These are phyloP conservation scores for Cyamopsis tetragonoloba DNA, from an alignment of 306 rosid genomes.

Conservation along the genomic window DNA sequence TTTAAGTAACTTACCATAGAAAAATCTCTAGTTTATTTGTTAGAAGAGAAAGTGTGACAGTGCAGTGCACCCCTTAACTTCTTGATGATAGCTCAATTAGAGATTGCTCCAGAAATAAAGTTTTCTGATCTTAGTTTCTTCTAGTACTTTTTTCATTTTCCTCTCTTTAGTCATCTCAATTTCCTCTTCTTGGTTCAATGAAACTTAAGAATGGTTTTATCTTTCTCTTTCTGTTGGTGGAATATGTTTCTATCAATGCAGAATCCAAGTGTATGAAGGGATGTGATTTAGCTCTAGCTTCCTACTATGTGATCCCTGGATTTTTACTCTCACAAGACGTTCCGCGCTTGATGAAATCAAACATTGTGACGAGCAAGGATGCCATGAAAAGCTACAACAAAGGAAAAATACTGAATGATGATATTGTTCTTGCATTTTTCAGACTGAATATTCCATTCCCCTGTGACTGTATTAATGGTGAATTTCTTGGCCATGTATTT, in stretches of 20 bases:
- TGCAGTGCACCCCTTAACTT: too few relatives aligned
- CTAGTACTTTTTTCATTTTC: background rate
- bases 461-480: conserved; percentile 47
- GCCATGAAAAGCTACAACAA: conserved; percentile 34
- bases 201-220: conserved; percentile 15
- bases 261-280: conserved; percentile 48
- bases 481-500: conserved; percentile 60
- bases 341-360: conserved; percentile 19
- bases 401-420: background rate
- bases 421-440: accelerated
- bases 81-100: background rate
- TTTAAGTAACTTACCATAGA: background rate
- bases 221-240: conserved; percentile 25
- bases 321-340: background rate
- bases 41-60: conserved; percentile 7
- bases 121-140: conserved; percentile 21
- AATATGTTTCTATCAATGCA: conserved; percentile 21
- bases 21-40: background rate
- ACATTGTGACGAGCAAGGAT: background rate
- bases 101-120: background rate
- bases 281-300: conserved; percentile 68
- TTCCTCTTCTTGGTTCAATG: conserved; percentile 33
- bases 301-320: conserved; percentile 19
- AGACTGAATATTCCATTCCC: conserved; percentile 51
- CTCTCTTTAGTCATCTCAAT: background rate